These are phyloP conservation scores for Fusarium palustre DNA, from an alignment of 2,329 filamentous ascomycete genomes.

Conservation along the genomic window DNA sequence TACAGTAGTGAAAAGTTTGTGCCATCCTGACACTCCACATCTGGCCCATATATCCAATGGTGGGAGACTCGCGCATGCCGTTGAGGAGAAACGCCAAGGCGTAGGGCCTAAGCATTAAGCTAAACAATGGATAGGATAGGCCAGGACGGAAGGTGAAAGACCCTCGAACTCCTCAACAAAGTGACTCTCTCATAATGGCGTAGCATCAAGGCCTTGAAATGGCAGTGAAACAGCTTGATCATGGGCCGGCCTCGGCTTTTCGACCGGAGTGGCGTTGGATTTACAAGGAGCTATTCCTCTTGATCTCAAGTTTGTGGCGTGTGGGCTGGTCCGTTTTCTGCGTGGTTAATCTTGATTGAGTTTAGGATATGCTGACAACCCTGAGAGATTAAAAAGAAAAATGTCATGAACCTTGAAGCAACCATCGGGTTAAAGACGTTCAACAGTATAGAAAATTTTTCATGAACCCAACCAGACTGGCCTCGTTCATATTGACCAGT, in stretches of 20 bases:
- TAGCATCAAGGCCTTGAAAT: conserved; percentile 35
- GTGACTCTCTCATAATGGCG: conserved; percentile 26
- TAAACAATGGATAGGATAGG: conserved; percentile 9
- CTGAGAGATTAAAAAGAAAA: not conserved
- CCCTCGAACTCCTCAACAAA: conserved; percentile 36
- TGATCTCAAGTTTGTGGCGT: conserved; percentile 34
- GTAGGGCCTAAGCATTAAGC: conserved; percentile 12
- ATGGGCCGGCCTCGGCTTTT: conserved; percentile 37
- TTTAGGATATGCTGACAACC: conserved; percentile 18
- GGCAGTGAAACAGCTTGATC: conserved; percentile 37
- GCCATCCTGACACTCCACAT: not conserved
- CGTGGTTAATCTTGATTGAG: conserved; percentile 41
- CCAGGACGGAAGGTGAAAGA: conserved; percentile 17
- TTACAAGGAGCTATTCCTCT: conserved; percentile 25
- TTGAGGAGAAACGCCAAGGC: conserved; percentile 35
- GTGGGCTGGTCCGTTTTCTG: conserved; percentile 30
- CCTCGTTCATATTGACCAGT: not conserved
- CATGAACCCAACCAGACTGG: not conserved
- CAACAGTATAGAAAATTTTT: not conserved
- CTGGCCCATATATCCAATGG: not conserved
- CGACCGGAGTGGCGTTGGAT: conserved; percentile 27
- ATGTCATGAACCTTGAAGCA: not conserved
- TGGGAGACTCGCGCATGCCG: conserved; percentile 30
- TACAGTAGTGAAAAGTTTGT: conserved; percentile 30
- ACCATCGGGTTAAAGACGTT: not conserved